Percentiles rank a stretch among this genome's conserved stretches.
These are phyloP conservation scores for Mallotus nudiflorus DNA, from an alignment of 345 rosid genomes.

Conservation along the genomic window DNA sequence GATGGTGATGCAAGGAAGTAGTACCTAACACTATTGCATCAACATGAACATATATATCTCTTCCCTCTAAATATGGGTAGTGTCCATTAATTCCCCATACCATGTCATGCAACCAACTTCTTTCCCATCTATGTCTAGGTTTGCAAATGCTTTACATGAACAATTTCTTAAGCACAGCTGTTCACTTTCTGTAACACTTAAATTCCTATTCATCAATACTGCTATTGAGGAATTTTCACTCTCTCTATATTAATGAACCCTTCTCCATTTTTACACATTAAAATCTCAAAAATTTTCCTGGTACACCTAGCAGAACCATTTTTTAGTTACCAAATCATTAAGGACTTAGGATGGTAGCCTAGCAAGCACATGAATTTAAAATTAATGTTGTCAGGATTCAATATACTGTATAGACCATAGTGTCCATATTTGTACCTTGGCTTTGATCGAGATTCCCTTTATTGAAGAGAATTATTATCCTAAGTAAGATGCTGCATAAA, in stretches of 20 bases:
- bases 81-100: conserved; percentile 46
- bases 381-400: not conserved
- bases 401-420: conserved; percentile 34
- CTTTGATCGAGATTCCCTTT: conserved; percentile 44
- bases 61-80: conserved; percentile 37
- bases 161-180: conserved; percentile 22
- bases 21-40: conserved; percentile 53
- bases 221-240: conserved; percentile 28
- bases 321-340: conserved; percentile 46
- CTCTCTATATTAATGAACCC: conserved; percentile 34
- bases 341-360: conserved; percentile 57
- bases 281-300: conserved; percentile 18
- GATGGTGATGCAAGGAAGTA: not conserved
- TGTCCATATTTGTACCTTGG: conserved; percentile 39
- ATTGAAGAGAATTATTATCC: conserved; percentile 16
- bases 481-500: not conserved
- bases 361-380: conserved; percentile 56
- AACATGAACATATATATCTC: conserved; percentile 49
- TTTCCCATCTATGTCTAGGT: conserved; percentile 29
- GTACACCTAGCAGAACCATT: conserved; percentile 52
- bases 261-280: conserved; percentile 31
- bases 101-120: conserved; percentile 59
- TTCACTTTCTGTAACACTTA: not conserved
- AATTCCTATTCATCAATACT: not conserved
- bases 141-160: conserved; percentile 55